phyloP scores from a whole-genome alignment of 257 asterid genomes.

The Leonotis leonurus region DNA sequence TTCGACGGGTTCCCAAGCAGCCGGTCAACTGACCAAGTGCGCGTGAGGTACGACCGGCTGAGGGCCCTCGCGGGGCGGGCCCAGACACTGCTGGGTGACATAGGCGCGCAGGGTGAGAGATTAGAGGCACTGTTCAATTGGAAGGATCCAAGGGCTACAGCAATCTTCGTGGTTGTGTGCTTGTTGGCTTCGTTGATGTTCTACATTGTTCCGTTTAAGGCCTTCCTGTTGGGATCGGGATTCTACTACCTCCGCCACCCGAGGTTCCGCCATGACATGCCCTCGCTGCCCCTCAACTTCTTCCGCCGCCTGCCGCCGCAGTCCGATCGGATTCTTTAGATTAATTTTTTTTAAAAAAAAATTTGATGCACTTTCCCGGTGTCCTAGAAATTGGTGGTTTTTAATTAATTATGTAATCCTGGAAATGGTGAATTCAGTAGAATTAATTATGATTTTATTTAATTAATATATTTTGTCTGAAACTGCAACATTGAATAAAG shows the following conservation, averaged over 20 bases:
- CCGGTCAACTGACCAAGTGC: constrained; percentile 49
- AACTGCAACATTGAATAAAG: not conserved
- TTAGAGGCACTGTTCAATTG: constrained; percentile 83
- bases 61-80: constrained; percentile 83
- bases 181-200: constrained; percentile 59
- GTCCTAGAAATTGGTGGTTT: not conserved
- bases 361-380: too few species aligned
- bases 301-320: constrained; percentile 79
- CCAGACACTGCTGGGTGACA: constrained; percentile 70
- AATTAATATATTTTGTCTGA: not conserved
- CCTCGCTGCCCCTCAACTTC: constrained; percentile 65
- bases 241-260: constrained; percentile 84
- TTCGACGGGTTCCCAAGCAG: constrained; percentile 71
- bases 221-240: constrained; percentile 46
- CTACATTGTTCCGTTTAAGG: constrained; percentile 68
- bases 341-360: not conserved
- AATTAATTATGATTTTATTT: not conserved
- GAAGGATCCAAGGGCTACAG: constrained; percentile 86
- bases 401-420: constrained; percentile 14
- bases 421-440: constrained; percentile 22
- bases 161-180: constrained; percentile 60
- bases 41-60: constrained; percentile 58
- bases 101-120: constrained; percentile 89
- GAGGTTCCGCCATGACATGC: constrained; percentile 83
- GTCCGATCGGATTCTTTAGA: constrained; percentile 67